Evolutionary conservation across 2,329 filamentous ascomycete genomes (phyloP).

Genomic region (Sarocladium strictum): DNA sequence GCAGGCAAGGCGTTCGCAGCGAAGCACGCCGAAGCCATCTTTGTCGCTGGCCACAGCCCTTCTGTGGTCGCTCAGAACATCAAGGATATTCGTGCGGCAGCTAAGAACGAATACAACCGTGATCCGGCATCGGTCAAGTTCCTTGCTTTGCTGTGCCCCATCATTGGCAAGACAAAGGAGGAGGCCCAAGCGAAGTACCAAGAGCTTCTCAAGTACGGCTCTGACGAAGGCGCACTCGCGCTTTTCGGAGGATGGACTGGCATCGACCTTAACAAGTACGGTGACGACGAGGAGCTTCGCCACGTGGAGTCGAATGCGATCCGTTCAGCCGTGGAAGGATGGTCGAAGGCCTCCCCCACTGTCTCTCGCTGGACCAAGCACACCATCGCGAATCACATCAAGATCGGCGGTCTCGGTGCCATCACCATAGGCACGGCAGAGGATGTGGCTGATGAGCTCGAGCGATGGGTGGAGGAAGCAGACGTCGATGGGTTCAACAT

Average conservation of each 20-base stretch:
- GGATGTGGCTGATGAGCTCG: slow-evolving; percentile 10
- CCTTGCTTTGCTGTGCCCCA: slow-evolving; percentile 50
- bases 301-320: slow-evolving; percentile 58
- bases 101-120: not conserved
- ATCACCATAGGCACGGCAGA: slow-evolving; percentile 1
- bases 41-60: slow-evolving; percentile 43
- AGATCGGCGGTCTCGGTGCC: slow-evolving; percentile 26
- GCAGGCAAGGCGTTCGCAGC: slow-evolving; percentile 52
- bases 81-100: slow-evolving; percentile 1
- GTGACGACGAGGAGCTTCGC: slow-evolving; percentile 57
- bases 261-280: slow-evolving; percentile 55
- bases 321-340: slow-evolving; percentile 20
- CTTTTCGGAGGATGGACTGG: slow-evolving; percentile 64
- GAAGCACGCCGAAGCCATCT: slow-evolving; percentile 56
- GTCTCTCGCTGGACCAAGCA: slow-evolving; percentile 46
- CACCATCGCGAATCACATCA: slow-evolving; percentile 48
- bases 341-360: slow-evolving; percentile 13
- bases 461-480: slow-evolving; percentile 13
- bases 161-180: slow-evolving; percentile 54
- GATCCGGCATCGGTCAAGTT: slow-evolving; percentile 38
- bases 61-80: slow-evolving; percentile 7
- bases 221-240: slow-evolving; percentile 55
- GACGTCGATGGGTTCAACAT: slow-evolving; percentile 15
- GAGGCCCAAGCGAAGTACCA: slow-evolving; percentile 46
- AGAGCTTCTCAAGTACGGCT: slow-evolving; percentile 49